Percentiles rank a stretch among this genome's conserved stretches.
Conservation (phyloP, 345 rosid species). For the Salix udensis region DNA sequence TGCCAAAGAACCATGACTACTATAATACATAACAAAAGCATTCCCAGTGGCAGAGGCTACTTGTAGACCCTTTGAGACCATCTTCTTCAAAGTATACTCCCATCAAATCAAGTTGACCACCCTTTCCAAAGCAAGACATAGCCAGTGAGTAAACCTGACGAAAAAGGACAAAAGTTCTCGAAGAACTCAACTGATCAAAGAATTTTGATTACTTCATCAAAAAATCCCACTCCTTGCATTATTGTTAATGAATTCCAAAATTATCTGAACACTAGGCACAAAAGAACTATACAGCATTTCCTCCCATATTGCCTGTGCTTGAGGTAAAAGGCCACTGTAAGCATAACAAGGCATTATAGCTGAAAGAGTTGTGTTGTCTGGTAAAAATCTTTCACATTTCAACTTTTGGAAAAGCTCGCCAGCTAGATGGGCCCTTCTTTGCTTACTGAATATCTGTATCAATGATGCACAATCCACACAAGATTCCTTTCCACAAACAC, state of each 20-base stretch:
- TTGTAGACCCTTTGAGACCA: constrained; percentile 41
- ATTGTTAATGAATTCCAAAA: constrained; percentile 49
- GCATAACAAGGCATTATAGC: constrained; percentile 54
- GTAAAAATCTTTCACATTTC: constrained; percentile 39
- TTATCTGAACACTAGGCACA: constrained; percentile 30
- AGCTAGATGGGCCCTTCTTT: constrained; percentile 38
- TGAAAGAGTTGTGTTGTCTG: constrained; percentile 31
- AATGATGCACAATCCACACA: constrained; percentile 42
- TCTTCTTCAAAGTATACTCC: constrained; percentile 44
- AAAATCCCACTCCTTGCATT: constrained; percentile 40
- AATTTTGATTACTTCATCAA: constrained; percentile 34
- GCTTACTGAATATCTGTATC: constrained; percentile 22
- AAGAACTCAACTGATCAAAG: constrained; percentile 32
- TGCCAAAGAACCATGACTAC: constrained; percentile 45
- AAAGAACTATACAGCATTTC: constrained; percentile 44
- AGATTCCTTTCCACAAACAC: constrained; percentile 13
- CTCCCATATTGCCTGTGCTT: constrained; percentile 47
- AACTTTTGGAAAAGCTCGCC: constrained; percentile 38
- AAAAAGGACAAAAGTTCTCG: constrained; percentile 27
- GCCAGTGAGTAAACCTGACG: constrained; percentile 45
- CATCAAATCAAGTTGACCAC: constrained; percentile 61
- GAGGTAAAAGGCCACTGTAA: constrained; percentile 36
- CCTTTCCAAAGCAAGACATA: constrained; percentile 57
- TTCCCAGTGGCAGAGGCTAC: constrained; percentile 50
- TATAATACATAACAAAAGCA: constrained; percentile 47